Evolutionary conservation across 352 stramenopile genomes (phyloP), one percentile per base, ranked within the genome.

Genomic region (Globisporangium acanthophoron): DNA sequence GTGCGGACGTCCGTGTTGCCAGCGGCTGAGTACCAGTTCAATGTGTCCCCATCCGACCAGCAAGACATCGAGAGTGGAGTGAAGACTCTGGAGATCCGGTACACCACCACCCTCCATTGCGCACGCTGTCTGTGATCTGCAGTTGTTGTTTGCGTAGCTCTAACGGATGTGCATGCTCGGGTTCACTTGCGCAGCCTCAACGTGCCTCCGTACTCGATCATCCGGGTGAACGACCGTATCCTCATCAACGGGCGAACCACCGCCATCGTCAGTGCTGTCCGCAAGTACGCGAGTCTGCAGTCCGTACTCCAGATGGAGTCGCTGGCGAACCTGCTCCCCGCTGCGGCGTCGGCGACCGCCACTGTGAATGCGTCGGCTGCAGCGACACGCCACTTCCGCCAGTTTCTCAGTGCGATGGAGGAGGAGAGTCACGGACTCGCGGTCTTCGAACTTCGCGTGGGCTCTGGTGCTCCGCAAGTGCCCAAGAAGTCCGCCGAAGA

Each of bases 71-170:
- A 73, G 20, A 74, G 59, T 37, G 80, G 80, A 39, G 31, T 52
- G 40, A 90, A 90, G 62, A 78, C 66, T 2, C 67, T 90, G 35
- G 78, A 88, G 56, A 87, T 90, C 61, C 69, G 80, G 80, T 89
- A 46, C 40, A 62, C 54, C 9, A 62, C 54, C 9, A n/a, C 9
- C 8, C 37, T 33, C 8, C 3, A 46, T 27, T 27, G 6, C 11
- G 6, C 20, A 11, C 7, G 24, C 24, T 27, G 24, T 27, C 24
- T 4, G 27, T 1, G 1, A 47, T 8, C 15, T 46, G 3, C 18
- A 45, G 3, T 16, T 6, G 16, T 12, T 43, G 11, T 5, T 47
- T 18, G 41, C 9, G 41, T 16, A 20, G 20, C 11, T 39, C 8
- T 37, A n/a, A 44, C 50, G 9, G 16, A 18, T 15, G 37, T 3